Base-by-base conservation (phyloP, 2,329 filamentous ascomycete species). In the Fusarium agapanthi region DNA sequence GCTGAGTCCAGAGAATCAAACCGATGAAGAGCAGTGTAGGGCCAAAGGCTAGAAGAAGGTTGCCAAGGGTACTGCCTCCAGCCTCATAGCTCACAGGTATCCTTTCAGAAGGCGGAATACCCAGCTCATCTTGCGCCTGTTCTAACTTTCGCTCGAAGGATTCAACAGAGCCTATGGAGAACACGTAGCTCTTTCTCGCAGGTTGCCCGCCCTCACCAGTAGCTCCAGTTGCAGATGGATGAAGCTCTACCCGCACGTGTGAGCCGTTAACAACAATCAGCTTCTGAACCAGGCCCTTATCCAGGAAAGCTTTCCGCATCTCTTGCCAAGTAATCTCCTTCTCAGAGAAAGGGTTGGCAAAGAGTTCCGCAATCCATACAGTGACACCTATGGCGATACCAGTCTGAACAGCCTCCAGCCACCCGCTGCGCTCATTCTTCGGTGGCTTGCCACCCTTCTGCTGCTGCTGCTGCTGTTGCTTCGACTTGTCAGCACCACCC, bases 251-350 rank as follows among this genome's bases (percentile, higher is more conserved):
- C 61, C 92, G 90, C 50, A 98, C 96, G 69, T 89, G 89, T 20
- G 80, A 80, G 77, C 90, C 91, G 72, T 91, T 89, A 76, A 95
- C 91, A 57, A 97, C 88, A 38, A 97, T 91, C 24, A 99, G 88
- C 85, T 95, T 98, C 84, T 98, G 93, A 26, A 99, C 95, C 30
- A 99, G 88, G 13, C 96, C 96, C 86, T 97, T 98, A 83, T 98
- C 95, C 68, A 99, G 87, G 86, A 97, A 98, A 37, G 94, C 96
- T 76, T 90, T 95, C 71, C 93, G 88, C 84, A 99, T 94, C 84
- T 99, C 96, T 83, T 99, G 95, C 94, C 95, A 99, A 61, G 96
- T 98, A 66, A 99, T 98, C 80, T 99, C 95, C 78, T 83, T 83
- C 72, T 86, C 84, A 8, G 83, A 82, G 71, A 86, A 83, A 32